Evolutionary conservation across 805 yeast genomes (phyloP).

Genomic region (Saccharomycodes ludwigii): DNA sequence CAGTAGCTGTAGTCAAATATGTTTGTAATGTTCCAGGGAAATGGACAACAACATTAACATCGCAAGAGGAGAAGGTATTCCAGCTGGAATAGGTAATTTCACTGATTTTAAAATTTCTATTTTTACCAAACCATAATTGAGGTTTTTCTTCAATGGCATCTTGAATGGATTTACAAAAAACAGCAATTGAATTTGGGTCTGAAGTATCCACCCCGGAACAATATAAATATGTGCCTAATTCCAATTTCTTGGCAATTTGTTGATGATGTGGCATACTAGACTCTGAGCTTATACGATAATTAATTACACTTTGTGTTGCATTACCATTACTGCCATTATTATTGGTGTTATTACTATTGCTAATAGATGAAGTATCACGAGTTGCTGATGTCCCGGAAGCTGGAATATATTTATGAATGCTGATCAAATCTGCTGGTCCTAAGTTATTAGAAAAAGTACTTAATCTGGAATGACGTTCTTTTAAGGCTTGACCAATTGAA

Average conservation of each 20-base stretch:
- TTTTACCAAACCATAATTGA: slow-evolving; percentile 74
- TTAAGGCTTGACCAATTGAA: slow-evolving; percentile 43
- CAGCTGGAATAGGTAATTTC: slow-evolving; percentile 57
- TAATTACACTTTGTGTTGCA: not conserved
- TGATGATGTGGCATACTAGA: no score
- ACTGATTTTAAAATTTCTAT: slow-evolving; percentile 56
- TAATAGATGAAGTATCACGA: no score
- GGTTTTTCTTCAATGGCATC: slow-evolving; percentile 47
- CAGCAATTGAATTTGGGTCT: slow-evolving; percentile 67
- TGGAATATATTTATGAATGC: slow-evolving; percentile 22
- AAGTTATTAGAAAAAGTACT: slow-evolving; percentile 36
- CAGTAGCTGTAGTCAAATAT: slow-evolving; percentile 26
- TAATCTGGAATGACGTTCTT: slow-evolving; percentile 46
- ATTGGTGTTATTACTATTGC: slow-evolving; percentile 3
- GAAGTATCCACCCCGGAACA: slow-evolving; percentile 68
- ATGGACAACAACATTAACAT: slow-evolving; percentile 59
- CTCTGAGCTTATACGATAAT: slow-evolving; percentile 2
- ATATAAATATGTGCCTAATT: slow-evolving; percentile 61
- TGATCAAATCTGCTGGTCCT: slow-evolving; percentile 60
- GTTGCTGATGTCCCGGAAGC: slow-evolving; percentile 11
- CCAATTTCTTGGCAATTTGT: slow-evolving; percentile 12
- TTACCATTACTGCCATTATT: slow-evolving; percentile 1
- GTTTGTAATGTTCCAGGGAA: slow-evolving; percentile 66
- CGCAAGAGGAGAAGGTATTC: slow-evolving; percentile 49
- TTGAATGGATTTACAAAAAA: slow-evolving; percentile 55